Evolutionary conservation across 805 yeast genomes (phyloP).

Genomic region (Candida vartiovaarae): DNA sequence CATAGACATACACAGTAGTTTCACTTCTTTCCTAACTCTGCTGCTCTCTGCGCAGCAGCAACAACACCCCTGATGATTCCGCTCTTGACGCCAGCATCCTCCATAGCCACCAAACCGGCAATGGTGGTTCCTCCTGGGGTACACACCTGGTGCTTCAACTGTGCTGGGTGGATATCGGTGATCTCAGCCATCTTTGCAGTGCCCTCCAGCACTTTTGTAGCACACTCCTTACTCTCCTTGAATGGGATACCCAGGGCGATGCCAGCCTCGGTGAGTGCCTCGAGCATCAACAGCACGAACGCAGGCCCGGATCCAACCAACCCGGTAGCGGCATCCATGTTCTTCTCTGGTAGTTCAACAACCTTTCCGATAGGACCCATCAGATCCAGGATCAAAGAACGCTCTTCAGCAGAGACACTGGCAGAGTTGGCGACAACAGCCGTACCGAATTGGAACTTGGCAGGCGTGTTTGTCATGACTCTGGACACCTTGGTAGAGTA

Average conservation of each 20-base stretch:
- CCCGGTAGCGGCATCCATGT: slow-evolving; percentile 95
- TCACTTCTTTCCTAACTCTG: slow-evolving; percentile 45
- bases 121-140: slow-evolving; percentile 99
- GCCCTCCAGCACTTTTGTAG: slow-evolving; percentile 91
- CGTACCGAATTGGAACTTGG: slow-evolving; percentile 87
- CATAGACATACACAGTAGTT: neutral
- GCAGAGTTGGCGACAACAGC: slow-evolving; percentile 80
- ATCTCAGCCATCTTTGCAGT: slow-evolving; percentile 84
- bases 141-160: slow-evolving; percentile 78
- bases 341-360: slow-evolving; percentile 69
- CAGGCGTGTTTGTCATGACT: slow-evolving; percentile 98
- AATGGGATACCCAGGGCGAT: slow-evolving; percentile 90
- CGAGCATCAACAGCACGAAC: slow-evolving; percentile 81
- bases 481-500: slow-evolving; percentile 60
- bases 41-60: slow-evolving; percentile 83
- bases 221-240: slow-evolving; percentile 74
- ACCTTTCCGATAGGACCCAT: slow-evolving; percentile 63
- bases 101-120: slow-evolving; percentile 89
- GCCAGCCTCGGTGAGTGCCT: slow-evolving; percentile 90
- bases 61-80: slow-evolving; percentile 85
- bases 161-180: slow-evolving; percentile 84
- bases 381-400: slow-evolving; percentile 38
- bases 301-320: slow-evolving; percentile 97
- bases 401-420: slow-evolving; percentile 38
- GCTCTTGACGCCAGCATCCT: slow-evolving; percentile 82